A percentile compares a stretch with the other conserved stretches of the same genome.
Conservation (phyloP, 495 filamentous ascomycete genomes). For the Parmelia sp. region DNA sequence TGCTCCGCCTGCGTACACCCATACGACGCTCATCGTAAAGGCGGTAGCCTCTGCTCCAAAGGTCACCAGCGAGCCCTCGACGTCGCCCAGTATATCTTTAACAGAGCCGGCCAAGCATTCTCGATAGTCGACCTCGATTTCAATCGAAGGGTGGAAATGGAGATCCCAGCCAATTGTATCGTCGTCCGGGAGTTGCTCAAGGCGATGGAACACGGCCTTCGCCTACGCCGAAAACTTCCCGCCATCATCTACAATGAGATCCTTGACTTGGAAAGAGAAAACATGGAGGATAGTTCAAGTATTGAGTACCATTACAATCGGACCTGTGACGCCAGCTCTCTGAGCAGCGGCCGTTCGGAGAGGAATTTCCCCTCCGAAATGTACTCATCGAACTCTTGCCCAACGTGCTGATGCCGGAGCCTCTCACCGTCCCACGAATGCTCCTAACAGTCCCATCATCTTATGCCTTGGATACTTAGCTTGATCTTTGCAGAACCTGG, state of each 20-base stretch:
- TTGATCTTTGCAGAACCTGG: too few relatives aligned
- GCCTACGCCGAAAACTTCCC: constrained; percentile 32
- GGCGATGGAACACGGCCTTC: constrained; percentile 44
- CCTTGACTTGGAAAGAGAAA: too few relatives aligned
- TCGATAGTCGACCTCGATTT: constrained; percentile 44
- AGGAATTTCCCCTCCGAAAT: too few relatives aligned
- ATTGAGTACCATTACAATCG: too few relatives aligned
- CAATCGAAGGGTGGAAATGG: constrained; percentile 39
- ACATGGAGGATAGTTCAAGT: too few relatives aligned
- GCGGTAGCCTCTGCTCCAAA: constrained; percentile 42
- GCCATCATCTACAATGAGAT: constrained; percentile 40
- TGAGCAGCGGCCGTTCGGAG: too few relatives aligned
- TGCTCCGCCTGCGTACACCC: constrained; percentile 41
- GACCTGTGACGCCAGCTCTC: too few relatives aligned
- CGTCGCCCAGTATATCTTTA: constrained; percentile 47
- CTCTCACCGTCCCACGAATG: too few relatives aligned
- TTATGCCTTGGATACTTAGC: too few relatives aligned
- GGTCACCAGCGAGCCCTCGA: constrained; percentile 42
- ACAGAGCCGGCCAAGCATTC: constrained; percentile 41
- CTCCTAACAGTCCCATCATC: too few relatives aligned
- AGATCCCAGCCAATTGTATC: constrained; percentile 40
- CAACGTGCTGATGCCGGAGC: too few relatives aligned
- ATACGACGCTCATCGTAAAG: constrained; percentile 32
- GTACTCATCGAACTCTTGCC: too few relatives aligned
- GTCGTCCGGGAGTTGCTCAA: constrained; percentile 41